phyloP scores from a whole-genome alignment of 1,139 yeast genomes.

The Candida sojae region DNA sequence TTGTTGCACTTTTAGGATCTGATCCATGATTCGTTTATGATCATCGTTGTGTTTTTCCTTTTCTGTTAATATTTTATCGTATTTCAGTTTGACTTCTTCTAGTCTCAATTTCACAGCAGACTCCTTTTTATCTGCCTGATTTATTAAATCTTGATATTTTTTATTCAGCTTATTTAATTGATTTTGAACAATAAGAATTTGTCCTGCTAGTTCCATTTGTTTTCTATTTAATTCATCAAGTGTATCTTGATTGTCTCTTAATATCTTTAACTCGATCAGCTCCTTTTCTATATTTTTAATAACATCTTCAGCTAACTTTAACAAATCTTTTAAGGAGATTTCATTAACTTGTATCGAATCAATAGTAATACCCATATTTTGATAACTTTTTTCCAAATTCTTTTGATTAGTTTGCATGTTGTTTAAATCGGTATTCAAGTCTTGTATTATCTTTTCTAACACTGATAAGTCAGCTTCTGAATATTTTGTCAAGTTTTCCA shows the following conservation, averaged over 20 bases:
- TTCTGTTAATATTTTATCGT: conserved; percentile 51
- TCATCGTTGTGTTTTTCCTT: conserved; percentile 55
- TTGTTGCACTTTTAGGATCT: conserved; percentile 49
- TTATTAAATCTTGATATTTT: conserved; percentile 50
- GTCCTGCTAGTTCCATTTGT: conserved; percentile 50
- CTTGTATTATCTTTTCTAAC: conserved; percentile 55
- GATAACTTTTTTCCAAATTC: conserved; percentile 47
- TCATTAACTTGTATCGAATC: conserved; percentile 62
- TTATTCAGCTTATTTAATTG: conserved; percentile 58
- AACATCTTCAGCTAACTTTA: conserved; percentile 59
- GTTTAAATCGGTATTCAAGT: conserved; percentile 51
- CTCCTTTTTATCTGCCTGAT: conserved; percentile 50
- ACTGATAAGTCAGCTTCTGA: conserved; percentile 63
- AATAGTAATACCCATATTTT: conserved; percentile 55
- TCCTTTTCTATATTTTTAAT: conserved; percentile 51
- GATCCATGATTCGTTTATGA: conserved; percentile 47
- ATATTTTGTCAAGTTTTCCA: conserved; percentile 62
- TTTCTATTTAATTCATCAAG: conserved; percentile 47
- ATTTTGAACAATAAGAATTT: conserved; percentile 49
- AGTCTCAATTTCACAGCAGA: conserved; percentile 47
- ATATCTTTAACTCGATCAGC: conserved; percentile 42
- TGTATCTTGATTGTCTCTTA: conserved; percentile 45
- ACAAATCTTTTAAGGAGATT: conserved; percentile 53
- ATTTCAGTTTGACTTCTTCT: conserved; percentile 45
- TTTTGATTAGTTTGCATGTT: conserved; percentile 42